Conservation (phyloP, 805 yeast genomes). For the Candida silvicultrix region DNA sequence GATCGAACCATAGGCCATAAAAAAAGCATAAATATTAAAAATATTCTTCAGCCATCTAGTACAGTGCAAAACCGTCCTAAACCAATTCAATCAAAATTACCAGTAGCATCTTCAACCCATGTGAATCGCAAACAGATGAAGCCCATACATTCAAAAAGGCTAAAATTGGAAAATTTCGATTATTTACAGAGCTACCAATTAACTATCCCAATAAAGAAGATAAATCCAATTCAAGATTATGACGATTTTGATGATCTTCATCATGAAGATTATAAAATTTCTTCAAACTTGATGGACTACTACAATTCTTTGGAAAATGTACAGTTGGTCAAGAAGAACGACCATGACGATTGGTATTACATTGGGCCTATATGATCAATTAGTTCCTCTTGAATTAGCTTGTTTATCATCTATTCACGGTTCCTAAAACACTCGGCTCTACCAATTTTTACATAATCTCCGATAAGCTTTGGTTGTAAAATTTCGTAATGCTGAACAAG, state of each 20-base stretch:
- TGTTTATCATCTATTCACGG: too few relatives aligned
- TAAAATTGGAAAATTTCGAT: not conserved
- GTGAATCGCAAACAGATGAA: not conserved
- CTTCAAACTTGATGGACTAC: not conserved
- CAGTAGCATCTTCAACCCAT: not conserved
- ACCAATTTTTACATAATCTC: too few relatives aligned
- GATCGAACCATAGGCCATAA: too few relatives aligned
- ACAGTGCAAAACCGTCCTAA: not conserved
- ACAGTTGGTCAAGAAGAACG: not conserved
- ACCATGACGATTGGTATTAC: not conserved
- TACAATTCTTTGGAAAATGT: not conserved
- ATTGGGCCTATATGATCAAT: too few relatives aligned
- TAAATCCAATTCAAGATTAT: not conserved
- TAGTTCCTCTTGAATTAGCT: too few relatives aligned
- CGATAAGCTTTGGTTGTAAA: too few relatives aligned
- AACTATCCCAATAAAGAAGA: not conserved
- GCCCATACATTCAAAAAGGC: not conserved
- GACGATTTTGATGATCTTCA: not conserved
- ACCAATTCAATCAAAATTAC: not conserved
- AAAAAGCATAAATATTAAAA: too few relatives aligned
- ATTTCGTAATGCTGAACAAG: too few relatives aligned
- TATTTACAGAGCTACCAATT: not conserved
- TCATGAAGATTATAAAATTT: not conserved
- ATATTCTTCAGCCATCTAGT: not conserved
- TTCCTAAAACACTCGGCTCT: too few relatives aligned